Evolutionary conservation across 2,329 filamentous ascomycete species (phyloP).

Genomic region (Aspergillus carbonarius): DNA sequence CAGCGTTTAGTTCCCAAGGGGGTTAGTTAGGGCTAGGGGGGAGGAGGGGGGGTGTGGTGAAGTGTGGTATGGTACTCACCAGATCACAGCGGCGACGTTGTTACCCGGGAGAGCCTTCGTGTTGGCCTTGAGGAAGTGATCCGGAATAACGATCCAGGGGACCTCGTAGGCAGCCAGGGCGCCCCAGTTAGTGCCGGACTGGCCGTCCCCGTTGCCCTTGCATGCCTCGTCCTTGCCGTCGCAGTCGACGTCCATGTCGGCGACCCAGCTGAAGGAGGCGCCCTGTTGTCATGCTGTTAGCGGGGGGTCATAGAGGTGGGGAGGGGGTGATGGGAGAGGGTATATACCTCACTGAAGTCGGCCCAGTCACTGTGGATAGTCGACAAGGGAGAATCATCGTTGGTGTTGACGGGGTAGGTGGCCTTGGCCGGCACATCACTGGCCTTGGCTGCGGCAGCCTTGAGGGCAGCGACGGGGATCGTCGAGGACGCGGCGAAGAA

Average conservation of each 20-base stretch:
- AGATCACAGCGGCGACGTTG: slow-evolving; percentile 32
- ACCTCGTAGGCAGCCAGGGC: slow-evolving; percentile 33
- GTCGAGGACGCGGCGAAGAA: slow-evolving; percentile 28
- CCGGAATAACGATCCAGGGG: slow-evolving; percentile 32
- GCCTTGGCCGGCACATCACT: slow-evolving; percentile 23
- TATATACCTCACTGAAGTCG: slow-evolving; percentile 21
- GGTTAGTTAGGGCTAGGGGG: too few species aligned
- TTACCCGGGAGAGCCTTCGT: slow-evolving; percentile 23
- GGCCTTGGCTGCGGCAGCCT: slow-evolving; percentile 25
- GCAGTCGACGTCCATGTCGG: slow-evolving; percentile 37
- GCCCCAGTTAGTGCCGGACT: slow-evolving; percentile 28
- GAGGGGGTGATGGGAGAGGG: neutral
- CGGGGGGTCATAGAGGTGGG: too few species aligned
- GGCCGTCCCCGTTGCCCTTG: slow-evolving; percentile 32
- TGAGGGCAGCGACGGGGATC: slow-evolving; percentile 25
- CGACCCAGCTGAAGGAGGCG: slow-evolving; percentile 28
- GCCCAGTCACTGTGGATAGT: slow-evolving; percentile 33
- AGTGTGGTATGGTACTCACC: slow-evolving; percentile 14
- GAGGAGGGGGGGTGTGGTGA: too few species aligned
- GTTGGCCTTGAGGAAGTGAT: slow-evolving; percentile 26
- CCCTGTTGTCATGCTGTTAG: slow-evolving; percentile 17
- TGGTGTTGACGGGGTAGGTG: slow-evolving; percentile 25
- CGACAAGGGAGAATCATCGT: slow-evolving; percentile 17
- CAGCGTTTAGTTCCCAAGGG: too few species aligned
- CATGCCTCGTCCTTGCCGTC: slow-evolving; percentile 31